These are phyloP conservation scores for Harrya chromipes DNA, from an alignment of 768 basidiomycete species.

Conservation along the genomic window DNA sequence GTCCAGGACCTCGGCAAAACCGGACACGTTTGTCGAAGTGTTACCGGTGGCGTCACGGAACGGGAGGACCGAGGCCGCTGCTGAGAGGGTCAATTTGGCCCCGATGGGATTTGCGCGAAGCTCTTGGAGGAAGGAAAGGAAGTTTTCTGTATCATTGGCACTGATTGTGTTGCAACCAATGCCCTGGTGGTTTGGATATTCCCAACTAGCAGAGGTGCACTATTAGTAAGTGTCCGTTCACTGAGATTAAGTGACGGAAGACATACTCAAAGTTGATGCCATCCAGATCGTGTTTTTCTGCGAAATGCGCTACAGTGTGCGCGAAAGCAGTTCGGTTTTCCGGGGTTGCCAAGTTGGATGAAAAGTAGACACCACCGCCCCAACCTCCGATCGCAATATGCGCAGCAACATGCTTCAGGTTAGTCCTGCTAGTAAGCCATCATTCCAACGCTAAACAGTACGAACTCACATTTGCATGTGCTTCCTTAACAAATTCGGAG, in stretches of 20 bases:
- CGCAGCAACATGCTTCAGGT: constrained; percentile 49
- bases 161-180: constrained; percentile 62
- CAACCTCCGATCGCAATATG: constrained; percentile 66
- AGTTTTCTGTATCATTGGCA: constrained; percentile 64
- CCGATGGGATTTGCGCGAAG: constrained; percentile 39
- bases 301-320: constrained; percentile 47
- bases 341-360: constrained; percentile 50
- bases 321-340: constrained; percentile 58
- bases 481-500: constrained; percentile 53
- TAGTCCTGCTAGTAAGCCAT: background rate
- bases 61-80: constrained; percentile 61
- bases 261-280: constrained; percentile 41
- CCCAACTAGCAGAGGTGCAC: constrained; percentile 58
- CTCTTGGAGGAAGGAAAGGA: constrained; percentile 65
- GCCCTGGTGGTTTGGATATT: constrained; percentile 68
- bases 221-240: background rate
- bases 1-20: constrained; percentile 64
- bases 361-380: constrained; percentile 61
- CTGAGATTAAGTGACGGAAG: background rate
- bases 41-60: constrained; percentile 56
- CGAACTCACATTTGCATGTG: constrained; percentile 32
- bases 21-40: constrained; percentile 66
- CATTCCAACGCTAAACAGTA: background rate
- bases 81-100: constrained; percentile 56
- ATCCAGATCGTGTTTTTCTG: constrained; percentile 47